Conservation (phyloP, 331 rosid genomes). For the Pyrus hybrid region DNA sequence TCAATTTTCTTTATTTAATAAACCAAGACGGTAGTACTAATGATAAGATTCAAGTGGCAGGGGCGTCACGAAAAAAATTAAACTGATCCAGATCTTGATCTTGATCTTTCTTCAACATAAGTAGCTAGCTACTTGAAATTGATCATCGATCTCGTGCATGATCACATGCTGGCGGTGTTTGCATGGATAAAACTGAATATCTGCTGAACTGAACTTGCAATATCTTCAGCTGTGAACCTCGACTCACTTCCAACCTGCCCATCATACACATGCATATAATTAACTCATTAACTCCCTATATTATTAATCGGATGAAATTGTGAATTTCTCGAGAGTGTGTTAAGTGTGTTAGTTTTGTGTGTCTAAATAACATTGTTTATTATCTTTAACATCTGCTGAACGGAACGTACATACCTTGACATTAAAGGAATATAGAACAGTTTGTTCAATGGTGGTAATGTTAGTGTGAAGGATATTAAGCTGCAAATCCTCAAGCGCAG, state of each 20-base stretch:
- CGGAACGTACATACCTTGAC: constrained; percentile 51
- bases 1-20: too few relatives aligned
- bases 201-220: constrained; percentile 89
- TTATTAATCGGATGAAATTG: background rate
- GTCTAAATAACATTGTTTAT: too few relatives aligned
- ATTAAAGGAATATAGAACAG: constrained; percentile 90
- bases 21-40: too few relatives aligned
- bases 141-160: background rate
- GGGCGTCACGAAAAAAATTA: too few relatives aligned
- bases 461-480: constrained; percentile 86
- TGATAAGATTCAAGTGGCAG: too few relatives aligned
- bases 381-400: too few relatives aligned
- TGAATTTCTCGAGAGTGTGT: too few relatives aligned
- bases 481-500: constrained; percentile 92
- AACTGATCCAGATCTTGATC: too few relatives aligned
- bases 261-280: background rate
- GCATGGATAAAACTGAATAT: constrained; percentile 84
- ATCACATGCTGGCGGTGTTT: constrained; percentile 51
- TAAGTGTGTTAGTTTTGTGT: too few relatives aligned
- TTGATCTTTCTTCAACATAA: too few relatives aligned
- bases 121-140: background rate
- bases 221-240: constrained; percentile 85
- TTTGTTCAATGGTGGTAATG: constrained; percentile 92
- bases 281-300: background rate
- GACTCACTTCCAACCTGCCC: constrained; percentile 72